Evolutionary conservation across 108 stramenopile genomes (phyloP).

Genomic region (Aurantiochytrium sp.): DNA sequence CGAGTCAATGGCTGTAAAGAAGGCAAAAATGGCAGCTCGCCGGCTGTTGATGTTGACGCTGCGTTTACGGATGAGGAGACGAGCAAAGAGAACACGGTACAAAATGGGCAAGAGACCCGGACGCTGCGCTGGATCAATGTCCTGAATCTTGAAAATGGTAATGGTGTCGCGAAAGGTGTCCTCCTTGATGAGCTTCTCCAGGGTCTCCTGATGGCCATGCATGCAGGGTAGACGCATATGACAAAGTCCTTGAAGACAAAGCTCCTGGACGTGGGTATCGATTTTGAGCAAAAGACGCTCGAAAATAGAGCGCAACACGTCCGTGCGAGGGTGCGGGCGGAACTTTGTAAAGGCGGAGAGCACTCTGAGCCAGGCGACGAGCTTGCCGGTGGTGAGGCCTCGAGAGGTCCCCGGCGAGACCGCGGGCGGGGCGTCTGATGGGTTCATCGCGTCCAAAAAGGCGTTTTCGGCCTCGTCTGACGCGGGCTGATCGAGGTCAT

Average conservation of each 20-base stretch:
- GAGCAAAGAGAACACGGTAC: slow-evolving; percentile 36
- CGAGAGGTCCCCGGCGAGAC: background rate
- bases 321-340: background rate
- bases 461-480: background rate
- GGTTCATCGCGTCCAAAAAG: background rate
- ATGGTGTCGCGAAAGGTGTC: background rate
- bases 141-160: background rate
- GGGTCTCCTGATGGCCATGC: background rate
- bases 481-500: background rate
- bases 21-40: slow-evolving; percentile 35
- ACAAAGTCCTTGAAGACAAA: background rate
- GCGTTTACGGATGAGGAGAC: slow-evolving; percentile 25
- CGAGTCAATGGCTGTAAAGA: slow-evolving; percentile 26
- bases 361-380: background rate
- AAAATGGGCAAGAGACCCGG: slow-evolving; percentile 34
- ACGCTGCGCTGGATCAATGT: slow-evolving; percentile 27
- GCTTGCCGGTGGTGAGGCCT: background rate
- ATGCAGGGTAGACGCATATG: background rate
- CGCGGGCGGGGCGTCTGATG: background rate
- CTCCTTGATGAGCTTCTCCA: background rate
- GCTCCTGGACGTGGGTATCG: background rate
- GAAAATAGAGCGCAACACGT: background rate
- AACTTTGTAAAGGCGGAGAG: background rate
- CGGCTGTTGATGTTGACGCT: slow-evolving; percentile 15
- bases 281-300: background rate